Evolutionary conservation across 352 stramenopile genomes (phyloP).

Genomic region (Phytophthora tubulina): DNA sequence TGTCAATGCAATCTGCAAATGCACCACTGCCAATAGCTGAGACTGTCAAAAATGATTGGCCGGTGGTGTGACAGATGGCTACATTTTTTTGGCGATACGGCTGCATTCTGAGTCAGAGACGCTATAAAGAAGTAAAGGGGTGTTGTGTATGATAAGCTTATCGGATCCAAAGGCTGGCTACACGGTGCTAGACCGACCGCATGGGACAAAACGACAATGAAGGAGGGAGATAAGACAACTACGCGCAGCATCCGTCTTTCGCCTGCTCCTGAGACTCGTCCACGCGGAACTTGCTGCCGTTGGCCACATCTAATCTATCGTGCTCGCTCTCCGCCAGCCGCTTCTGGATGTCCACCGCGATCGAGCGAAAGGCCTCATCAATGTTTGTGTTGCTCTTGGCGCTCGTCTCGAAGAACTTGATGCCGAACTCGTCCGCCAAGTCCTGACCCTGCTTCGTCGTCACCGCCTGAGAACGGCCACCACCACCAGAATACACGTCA

Average conservation of each 20-base stretch:
- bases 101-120: conserved; percentile 1
- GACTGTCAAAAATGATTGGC: conserved; percentile 23
- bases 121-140: conserved; percentile 1
- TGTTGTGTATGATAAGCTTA: conserved; percentile 37
- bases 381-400: conserved; percentile 96
- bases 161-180: conserved; percentile 20
- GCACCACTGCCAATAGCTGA: conserved; percentile 18
- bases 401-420: conserved; percentile 96
- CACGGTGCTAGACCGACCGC: conserved; percentile 4
- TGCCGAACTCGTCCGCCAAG: conserved; percentile 94
- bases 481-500: conserved; percentile 23
- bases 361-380: conserved; percentile 88
- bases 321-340: conserved; percentile 86
- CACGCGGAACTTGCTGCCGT: conserved; percentile 86
- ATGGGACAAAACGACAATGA: conserved; percentile 23
- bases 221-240: conserved; percentile 14
- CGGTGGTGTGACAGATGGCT: conserved; percentile 32
- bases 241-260: conserved; percentile 87
- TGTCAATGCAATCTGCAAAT: conserved; percentile 25
- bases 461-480: conserved; percentile 70
- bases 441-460: conserved; percentile 94
- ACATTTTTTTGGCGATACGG: conserved; percentile 14
- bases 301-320: conserved; percentile 91
- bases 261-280: conserved; percentile 82
- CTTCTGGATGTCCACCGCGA: conserved; percentile 92